Percentiles rank a stretch among this genome's conserved stretches.
Conservation (phyloP, 768 basidiomycete species). For the Trametes gibbosa region DNA sequence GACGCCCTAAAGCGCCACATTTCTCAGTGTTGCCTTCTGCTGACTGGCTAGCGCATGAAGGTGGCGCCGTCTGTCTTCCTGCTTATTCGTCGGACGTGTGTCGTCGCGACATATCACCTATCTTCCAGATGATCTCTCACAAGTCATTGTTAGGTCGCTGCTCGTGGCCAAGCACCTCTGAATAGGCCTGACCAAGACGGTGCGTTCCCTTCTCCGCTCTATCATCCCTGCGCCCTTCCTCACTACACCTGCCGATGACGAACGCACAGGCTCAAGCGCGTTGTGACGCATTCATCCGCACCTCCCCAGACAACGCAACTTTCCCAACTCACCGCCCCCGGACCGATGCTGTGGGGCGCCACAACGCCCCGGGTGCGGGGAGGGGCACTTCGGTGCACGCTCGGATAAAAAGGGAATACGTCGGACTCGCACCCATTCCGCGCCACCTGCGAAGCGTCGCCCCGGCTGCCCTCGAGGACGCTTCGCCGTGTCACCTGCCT, state of each 20-base stretch:
- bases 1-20: background rate
- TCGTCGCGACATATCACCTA: conserved; percentile 13
- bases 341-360: conserved; percentile 6
- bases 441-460: background rate
- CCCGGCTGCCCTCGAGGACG: background rate
- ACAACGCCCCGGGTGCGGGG: background rate
- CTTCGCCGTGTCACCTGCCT: background rate
- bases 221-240: background rate
- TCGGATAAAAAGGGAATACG: conserved; percentile 16
- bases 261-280: background rate
- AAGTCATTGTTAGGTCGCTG: background rate
- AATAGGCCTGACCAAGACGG: background rate
- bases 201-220: background rate
- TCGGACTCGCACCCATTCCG: background rate
- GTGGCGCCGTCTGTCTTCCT: background rate
- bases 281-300: conserved; percentile 4
- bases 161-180: background rate
- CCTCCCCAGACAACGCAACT: background rate
- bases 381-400: conserved; percentile 12
- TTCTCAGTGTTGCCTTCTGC: background rate
- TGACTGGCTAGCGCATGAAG: background rate
- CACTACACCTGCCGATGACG: conserved; percentile 5
- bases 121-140: background rate
- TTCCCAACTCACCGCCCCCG: background rate
- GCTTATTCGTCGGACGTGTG: conserved; percentile 7